Evolutionary conservation across 75 land plant genomes (phyloP).

Genomic region (Selaginella tamariscina): DNA sequence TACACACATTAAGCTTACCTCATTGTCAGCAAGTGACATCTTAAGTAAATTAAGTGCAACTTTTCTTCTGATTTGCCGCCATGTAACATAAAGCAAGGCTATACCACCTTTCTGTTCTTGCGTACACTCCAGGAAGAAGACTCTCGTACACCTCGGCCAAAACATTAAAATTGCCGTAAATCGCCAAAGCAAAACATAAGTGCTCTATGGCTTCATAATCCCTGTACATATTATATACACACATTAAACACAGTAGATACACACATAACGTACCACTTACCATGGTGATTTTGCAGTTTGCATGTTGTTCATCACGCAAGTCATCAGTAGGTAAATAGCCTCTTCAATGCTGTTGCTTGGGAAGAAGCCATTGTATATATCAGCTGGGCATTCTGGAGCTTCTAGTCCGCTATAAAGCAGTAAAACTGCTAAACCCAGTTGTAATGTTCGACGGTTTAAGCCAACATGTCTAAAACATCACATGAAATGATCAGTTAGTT

Average conservation of each 20-base stretch:
- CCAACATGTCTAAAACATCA: no score
- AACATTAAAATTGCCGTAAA: neutral
- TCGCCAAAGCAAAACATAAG: constrained; percentile 5
- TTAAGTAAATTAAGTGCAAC: neutral
- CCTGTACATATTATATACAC: neutral
- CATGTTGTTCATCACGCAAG: neutral
- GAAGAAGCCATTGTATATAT: neutral
- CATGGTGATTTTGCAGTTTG: no score
- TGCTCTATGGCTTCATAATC: neutral
- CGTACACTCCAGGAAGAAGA: neutral
- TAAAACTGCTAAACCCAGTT: neutral
- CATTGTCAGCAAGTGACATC: neutral
- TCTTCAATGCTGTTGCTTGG: constrained; percentile 10
- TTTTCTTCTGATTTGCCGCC: neutral
- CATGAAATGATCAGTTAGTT: no score
- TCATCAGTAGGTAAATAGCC: constrained; percentile 3
- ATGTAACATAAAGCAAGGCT: constrained; percentile 3
- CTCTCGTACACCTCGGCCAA: constrained; percentile 8
- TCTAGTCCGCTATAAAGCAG: neutral
- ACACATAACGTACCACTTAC: no score
- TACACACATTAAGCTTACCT: no score
- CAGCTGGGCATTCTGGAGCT: neutral
- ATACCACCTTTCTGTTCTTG: constrained; percentile 6
- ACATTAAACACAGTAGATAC: no score
- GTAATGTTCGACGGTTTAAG: no score